Base-by-base conservation (phyloP, 306 rosid genomes). In the Pterocarpus santalinus region DNA sequence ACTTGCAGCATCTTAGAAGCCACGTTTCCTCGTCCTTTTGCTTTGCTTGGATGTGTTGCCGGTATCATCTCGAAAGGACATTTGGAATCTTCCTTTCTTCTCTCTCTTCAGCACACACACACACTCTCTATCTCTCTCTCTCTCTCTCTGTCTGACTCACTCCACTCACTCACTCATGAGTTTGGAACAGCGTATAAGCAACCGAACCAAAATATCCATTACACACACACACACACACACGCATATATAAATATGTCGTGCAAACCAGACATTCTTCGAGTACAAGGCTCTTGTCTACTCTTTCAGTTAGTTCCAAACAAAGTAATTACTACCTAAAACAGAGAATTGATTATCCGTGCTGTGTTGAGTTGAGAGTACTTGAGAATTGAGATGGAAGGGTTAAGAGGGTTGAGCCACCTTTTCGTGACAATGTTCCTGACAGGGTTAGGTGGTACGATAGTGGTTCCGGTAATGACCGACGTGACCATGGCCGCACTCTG, bases 401-500 rank as follows among this genome's bases (percentile, higher is more conserved):
- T 49, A 49, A 1, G n/a, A 12, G 86, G 72, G 2, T 30, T 92
- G 82, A 66, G 62, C 2, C 94, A 92, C 43, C 88, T 92, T 1
- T 90, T 86, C 2, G 90, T 95, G 61, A 92, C 97, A 12, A 85
- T 89, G 67, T 90, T 90, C 49, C 49, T 95, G 0, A 35, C 86
- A 0, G 79, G 89, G 0, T 53, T 86, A 10, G 87, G 89, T 0
- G 77, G 0, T 2, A 16, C 73, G 5, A 76, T 84, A 39, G 91
- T 77, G 17, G 0, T 80, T 38, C 94, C 98, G 0, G 85, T 84
- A 16, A 89, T 92, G 2, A 92, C 92, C 0, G 98, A 92, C 2
- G 86, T 95, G 0, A 92, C 93, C 28, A 86, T 95, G 88, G 56
- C 79, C 1, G 98, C 97, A 3, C 85, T 92, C 5, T 95, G 98